These are phyloP conservation scores for Symbiodinium natans DNA, from an alignment of 73 alveolate genomes.

Conservation along the genomic window DNA sequence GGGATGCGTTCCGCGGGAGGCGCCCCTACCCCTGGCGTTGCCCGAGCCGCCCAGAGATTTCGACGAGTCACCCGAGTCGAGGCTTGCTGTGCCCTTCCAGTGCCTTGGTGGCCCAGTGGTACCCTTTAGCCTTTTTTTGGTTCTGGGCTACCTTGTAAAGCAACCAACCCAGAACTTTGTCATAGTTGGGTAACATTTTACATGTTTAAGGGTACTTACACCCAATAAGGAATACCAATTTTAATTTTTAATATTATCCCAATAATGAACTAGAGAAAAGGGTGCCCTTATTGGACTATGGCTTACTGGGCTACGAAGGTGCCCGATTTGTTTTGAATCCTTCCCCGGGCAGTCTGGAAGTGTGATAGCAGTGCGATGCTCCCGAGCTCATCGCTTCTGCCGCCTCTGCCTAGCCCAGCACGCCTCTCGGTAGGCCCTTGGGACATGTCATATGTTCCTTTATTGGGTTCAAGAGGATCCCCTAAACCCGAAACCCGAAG, in stretches of 20 bases:
- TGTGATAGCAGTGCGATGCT: not conserved
- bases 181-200: too few species aligned
- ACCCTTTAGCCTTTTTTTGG: too few species aligned
- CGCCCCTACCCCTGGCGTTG: not conserved
- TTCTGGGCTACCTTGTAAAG: not conserved
- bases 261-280: too few species aligned
- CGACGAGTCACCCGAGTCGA: not conserved
- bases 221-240: too few species aligned
- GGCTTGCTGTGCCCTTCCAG: not conserved
- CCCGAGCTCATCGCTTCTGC: not conserved
- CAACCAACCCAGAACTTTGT: not conserved
- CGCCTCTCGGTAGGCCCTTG: not conserved
- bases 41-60: not conserved
- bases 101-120: not conserved
- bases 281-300: too few species aligned
- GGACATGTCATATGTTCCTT: not conserved
- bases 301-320: too few species aligned
- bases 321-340: not conserved
- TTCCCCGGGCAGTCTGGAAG: not conserved
- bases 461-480: too few species aligned
- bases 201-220: too few species aligned
- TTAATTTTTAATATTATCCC: too few species aligned
- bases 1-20: not conserved
- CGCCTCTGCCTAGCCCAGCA: not conserved
- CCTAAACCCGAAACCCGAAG: not conserved